Evolutionary conservation across 2,329 filamentous ascomycete species (phyloP).

Genomic region (Mycosphaerella sp.): DNA sequence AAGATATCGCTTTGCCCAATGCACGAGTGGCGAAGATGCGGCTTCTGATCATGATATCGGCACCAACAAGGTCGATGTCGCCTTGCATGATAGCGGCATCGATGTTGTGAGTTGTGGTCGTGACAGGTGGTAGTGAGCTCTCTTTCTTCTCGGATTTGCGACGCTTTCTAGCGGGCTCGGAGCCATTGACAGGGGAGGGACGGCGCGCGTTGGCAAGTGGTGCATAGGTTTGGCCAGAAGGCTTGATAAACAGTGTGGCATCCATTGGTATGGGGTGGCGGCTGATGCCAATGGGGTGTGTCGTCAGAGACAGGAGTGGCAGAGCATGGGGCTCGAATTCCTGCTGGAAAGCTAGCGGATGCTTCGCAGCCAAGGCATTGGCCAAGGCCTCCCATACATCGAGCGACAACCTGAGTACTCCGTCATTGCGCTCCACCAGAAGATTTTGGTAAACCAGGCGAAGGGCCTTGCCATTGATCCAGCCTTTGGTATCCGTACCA

Average conservation of each 20-base stretch:
- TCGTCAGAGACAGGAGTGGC: constrained; percentile 73
- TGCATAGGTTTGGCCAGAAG: constrained; percentile 79
- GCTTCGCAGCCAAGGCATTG: constrained; percentile 55
- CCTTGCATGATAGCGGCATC: constrained; percentile 98
- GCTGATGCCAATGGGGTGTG: constrained; percentile 88
- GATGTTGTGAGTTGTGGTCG: constrained; percentile 75
- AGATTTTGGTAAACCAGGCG: constrained; percentile 92
- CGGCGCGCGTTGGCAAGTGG: constrained; percentile 38
- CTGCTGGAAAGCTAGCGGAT: constrained; percentile 57
- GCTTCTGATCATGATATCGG: constrained; percentile 80
- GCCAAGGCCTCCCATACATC: constrained; percentile 82
- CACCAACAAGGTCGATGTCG: constrained; percentile 87
- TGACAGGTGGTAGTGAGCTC: constrained; percentile 53
- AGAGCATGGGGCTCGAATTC: constrained; percentile 72
- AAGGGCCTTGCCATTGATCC: constrained; percentile 85
- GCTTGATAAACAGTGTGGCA: constrained; percentile 78
- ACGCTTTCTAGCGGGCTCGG: constrained; percentile 66
- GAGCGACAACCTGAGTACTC: constrained; percentile 72
- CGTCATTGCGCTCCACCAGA: constrained; percentile 81
- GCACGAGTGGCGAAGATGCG: constrained; percentile 82
- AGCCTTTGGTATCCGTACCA: constrained; percentile 70
- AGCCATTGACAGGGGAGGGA: constrained; percentile 44
- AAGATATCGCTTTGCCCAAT: constrained; percentile 74
- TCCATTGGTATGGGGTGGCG: constrained; percentile 92
- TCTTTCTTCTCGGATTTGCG: constrained; percentile 75